These are phyloP conservation scores for Spiraea crenata DNA, from an alignment of 331 rosid species.

Conservation along the genomic window DNA sequence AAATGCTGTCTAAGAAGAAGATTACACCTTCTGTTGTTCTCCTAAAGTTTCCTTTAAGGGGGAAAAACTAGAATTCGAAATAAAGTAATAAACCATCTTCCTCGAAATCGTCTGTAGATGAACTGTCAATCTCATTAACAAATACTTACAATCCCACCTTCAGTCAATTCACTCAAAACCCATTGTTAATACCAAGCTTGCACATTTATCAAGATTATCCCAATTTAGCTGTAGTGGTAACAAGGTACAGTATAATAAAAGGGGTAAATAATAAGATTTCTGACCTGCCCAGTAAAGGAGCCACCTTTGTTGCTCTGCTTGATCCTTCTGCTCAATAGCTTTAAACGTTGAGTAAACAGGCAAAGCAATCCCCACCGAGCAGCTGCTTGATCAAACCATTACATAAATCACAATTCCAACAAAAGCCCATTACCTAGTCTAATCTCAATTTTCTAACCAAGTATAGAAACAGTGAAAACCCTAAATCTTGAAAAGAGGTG, in stretches of 20 bases:
- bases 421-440: not conserved
- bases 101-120: not conserved
- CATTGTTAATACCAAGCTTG: not conserved
- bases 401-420: not conserved
- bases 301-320: constrained; percentile 44
- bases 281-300: constrained; percentile 60
- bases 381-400: constrained; percentile 27
- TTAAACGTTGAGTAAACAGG: constrained; percentile 61
- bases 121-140: not conserved
- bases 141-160: not conserved
- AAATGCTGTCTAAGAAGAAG: not conserved
- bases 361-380: constrained; percentile 45
- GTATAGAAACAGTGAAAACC: not conserved
- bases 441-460: not conserved
- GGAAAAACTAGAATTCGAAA: too few species aligned
- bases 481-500: not conserved
- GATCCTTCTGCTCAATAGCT: constrained; percentile 54
- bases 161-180: not conserved
- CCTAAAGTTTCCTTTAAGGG: not conserved
- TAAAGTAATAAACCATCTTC: not conserved
- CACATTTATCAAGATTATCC: not conserved
- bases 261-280: constrained; percentile 4
- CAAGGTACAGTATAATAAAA: not conserved
- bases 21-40: not conserved
- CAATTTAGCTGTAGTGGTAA: not conserved